Conservation (phyloP, 768 basidiomycete genomes). For the Dacryopinax primogenitus region DNA sequence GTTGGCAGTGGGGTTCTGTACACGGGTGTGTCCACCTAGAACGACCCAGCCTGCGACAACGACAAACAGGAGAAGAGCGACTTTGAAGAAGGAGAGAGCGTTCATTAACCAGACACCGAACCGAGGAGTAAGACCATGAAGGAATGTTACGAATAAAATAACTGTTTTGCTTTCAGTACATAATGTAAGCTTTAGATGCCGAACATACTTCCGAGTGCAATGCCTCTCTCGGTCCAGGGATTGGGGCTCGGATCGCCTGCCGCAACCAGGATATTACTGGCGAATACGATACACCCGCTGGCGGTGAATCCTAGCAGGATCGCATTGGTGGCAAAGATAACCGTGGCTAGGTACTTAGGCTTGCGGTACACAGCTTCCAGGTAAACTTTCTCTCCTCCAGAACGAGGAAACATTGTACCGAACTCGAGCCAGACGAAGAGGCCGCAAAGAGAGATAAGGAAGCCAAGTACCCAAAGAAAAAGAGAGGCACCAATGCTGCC, state of each 20-base stretch:
- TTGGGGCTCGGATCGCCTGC: slow-evolving; percentile 29
- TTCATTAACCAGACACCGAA: slow-evolving; percentile 45
- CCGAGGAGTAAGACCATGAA: slow-evolving; percentile 42
- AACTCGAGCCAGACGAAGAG: slow-evolving; percentile 30
- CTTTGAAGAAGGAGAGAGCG: slow-evolving; percentile 8
- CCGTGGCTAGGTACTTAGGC: slow-evolving; percentile 38
- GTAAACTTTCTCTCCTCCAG: slow-evolving; percentile 52
- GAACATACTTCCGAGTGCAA: slow-evolving; percentile 41
- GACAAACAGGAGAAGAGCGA: slow-evolving; percentile 13
- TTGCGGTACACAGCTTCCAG: slow-evolving; percentile 42
- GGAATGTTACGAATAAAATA: slow-evolving; percentile 37
- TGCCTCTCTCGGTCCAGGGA: slow-evolving; percentile 44
- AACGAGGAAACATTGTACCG: slow-evolving; percentile 51
- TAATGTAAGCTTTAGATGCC: slow-evolving; percentile 8
- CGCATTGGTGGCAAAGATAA: slow-evolving; percentile 38
- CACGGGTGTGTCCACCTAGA: slow-evolving; percentile 42
- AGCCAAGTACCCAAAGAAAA: slow-evolving; percentile 53
- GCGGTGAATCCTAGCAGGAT: slow-evolving; percentile 36
- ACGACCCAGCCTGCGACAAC: slow-evolving; percentile 40
- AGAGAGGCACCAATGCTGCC: slow-evolving; percentile 48
- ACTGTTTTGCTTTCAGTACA: slow-evolving; percentile 25
- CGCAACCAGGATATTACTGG: slow-evolving; percentile 37
- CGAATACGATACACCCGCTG: slow-evolving; percentile 35
- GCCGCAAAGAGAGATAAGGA: slow-evolving; percentile 40
- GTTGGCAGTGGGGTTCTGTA: slow-evolving; percentile 45